These are phyloP conservation scores for Kregervanrija pseudodelftensis DNA, from an alignment of 805 yeast genomes.

Conservation along the genomic window DNA sequence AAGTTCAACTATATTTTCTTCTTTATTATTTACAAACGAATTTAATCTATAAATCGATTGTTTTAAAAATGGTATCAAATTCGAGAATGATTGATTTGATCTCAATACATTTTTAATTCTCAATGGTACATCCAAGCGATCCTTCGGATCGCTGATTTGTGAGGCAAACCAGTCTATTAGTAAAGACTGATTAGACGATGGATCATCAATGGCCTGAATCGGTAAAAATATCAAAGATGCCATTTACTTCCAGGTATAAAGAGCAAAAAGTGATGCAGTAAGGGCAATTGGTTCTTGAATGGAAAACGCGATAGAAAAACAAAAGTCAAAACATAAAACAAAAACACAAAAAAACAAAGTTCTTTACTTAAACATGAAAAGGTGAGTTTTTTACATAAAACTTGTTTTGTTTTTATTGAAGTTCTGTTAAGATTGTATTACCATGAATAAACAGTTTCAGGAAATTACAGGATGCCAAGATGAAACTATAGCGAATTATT, in stretches of 20 bases:
- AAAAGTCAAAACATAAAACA: not conserved
- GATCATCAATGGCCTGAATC: slow-evolving; percentile 11
- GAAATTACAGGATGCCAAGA: slow-evolving; percentile 33
- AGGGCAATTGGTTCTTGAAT: not conserved
- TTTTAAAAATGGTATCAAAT: slow-evolving; percentile 10
- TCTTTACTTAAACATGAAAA: not conserved
- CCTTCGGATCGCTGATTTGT: slow-evolving; percentile 1
- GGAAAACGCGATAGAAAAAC: not conserved
- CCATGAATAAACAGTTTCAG: slow-evolving; percentile 27
- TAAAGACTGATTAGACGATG: slow-evolving; percentile 16
- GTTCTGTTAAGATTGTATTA: not conserved
- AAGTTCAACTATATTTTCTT: no score
- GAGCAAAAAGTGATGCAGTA: not conserved
- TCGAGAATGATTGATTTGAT: slow-evolving; percentile 12
- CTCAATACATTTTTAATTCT: slow-evolving; percentile 9
- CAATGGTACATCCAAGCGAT: not conserved
- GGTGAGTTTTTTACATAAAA: not conserved
- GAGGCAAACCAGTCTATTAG: slow-evolving; percentile 20
- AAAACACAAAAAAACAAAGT: not conserved
- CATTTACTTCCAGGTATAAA: not conserved
- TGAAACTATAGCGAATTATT: slow-evolving; percentile 30
- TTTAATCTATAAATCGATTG: not conserved
- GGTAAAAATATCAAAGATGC: no score
- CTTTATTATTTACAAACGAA: not conserved
- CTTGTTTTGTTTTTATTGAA: not conserved